phyloP scores from a whole-genome alignment of 1,284 basidiomycete genomes.

The Malassezia pachydermatis region DNA sequence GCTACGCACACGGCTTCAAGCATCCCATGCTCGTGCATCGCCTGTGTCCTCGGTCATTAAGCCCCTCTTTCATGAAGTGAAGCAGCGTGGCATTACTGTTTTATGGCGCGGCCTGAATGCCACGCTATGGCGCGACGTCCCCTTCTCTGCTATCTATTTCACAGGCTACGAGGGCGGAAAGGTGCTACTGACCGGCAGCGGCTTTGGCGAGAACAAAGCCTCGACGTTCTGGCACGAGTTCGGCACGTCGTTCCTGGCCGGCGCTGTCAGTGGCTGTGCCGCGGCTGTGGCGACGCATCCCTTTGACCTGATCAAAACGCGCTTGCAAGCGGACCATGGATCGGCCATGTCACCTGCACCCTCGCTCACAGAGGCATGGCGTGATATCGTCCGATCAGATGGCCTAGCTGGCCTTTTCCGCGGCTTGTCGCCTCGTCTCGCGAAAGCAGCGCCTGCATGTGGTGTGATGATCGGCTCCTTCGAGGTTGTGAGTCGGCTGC shows the following conservation, averaged over 20 bases:
- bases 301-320: slow-evolving; percentile 91
- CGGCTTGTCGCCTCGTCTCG: slow-evolving; percentile 75
- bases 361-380: slow-evolving; percentile 50
- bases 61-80: slow-evolving; percentile 27
- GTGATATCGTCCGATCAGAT: slow-evolving; percentile 66
- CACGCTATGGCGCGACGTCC: slow-evolving; percentile 92
- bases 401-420: slow-evolving; percentile 69
- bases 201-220: slow-evolving; percentile 46
- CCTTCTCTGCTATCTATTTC: slow-evolving; percentile 91
- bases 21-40: slow-evolving; percentile 22
- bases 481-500: slow-evolving; percentile 56
- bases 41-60: slow-evolving; percentile 27
- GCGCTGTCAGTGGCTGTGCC: slow-evolving; percentile 55
- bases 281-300: slow-evolving; percentile 86
- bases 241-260: slow-evolving; percentile 67
- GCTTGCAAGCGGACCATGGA: slow-evolving; percentile 56
- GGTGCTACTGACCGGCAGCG: slow-evolving; percentile 41
- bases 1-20: slow-evolving; percentile 79
- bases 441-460: slow-evolving; percentile 96
- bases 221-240: slow-evolving; percentile 54
- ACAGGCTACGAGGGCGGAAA: slow-evolving; percentile 50
- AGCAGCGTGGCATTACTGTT: slow-evolving; percentile 45
- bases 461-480: slow-evolving; percentile 94
- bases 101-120: slow-evolving; percentile 84
- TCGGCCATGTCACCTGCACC: neutral